A percentile compares a stretch with the other conserved stretches of the same genome.
Conservation (phyloP, 2,329 filamentous ascomycete genomes). For the Sphaceloma murrayae region DNA sequence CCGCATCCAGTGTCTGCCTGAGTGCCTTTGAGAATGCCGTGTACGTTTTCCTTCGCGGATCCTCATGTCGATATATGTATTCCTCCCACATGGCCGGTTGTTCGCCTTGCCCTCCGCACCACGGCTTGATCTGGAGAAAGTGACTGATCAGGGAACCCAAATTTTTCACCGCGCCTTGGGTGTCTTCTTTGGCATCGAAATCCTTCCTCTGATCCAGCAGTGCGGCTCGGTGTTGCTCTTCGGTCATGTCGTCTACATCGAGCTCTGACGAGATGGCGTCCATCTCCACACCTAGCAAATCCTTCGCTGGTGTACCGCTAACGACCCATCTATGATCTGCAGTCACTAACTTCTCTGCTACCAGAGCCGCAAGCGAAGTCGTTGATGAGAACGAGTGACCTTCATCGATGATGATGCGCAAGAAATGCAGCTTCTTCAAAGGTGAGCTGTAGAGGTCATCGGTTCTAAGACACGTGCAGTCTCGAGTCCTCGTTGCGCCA, state of each 20-base stretch:
- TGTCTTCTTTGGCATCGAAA: constrained; percentile 34
- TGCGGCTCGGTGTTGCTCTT: constrained; percentile 18
- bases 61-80: constrained; percentile 51
- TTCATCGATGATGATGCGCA: constrained; percentile 85
- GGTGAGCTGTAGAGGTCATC: constrained; percentile 47
- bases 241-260: constrained; percentile 10
- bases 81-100: constrained; percentile 60
- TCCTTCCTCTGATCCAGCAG: constrained; percentile 33
- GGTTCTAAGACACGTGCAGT: constrained; percentile 37
- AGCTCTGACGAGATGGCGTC: constrained; percentile 38
- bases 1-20: constrained; percentile 58
- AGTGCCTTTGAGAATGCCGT: constrained; percentile 50
- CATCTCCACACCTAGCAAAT: constrained; percentile 66
- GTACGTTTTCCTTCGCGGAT: constrained; percentile 43
- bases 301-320: constrained; percentile 79
- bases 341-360: constrained; percentile 44
- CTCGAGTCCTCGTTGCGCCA: constrained; percentile 33
- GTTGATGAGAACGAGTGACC: constrained; percentile 74
- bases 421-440: constrained; percentile 65
- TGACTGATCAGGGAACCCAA: constrained; percentile 55
- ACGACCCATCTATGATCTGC: constrained; percentile 77
- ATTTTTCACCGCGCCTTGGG: constrained; percentile 43
- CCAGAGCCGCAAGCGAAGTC: constrained; percentile 47
- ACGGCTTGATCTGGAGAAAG: constrained; percentile 69
- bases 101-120: constrained; percentile 52